Conservation (phyloP, 1,284 basidiomycete genomes). For the Ceratobasidium papillatum region DNA sequence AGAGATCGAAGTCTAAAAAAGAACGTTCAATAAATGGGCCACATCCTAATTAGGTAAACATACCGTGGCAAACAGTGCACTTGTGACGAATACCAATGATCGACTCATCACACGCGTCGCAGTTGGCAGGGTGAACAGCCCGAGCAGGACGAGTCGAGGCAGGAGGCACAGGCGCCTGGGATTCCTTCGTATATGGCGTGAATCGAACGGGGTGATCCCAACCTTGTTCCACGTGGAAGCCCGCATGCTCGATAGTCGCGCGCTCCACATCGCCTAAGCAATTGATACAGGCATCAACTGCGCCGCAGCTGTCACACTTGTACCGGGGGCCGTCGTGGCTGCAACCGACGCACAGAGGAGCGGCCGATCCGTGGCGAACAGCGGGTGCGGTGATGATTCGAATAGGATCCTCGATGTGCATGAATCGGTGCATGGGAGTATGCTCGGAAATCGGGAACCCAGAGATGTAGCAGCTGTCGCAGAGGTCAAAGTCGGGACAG, state of each 20-base stretch:
- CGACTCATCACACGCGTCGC: slow-evolving; percentile 46
- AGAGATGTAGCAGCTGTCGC: slow-evolving; percentile 45
- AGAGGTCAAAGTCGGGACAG: slow-evolving; percentile 50
- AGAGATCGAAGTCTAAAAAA: slow-evolving; percentile 30
- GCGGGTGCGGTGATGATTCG: slow-evolving; percentile 39
- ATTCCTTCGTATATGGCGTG: slow-evolving; percentile 22
- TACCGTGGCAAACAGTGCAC: slow-evolving; percentile 46
- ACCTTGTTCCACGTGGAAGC: slow-evolving; percentile 21
- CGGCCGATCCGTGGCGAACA: not conserved
- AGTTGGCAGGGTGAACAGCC: slow-evolving; percentile 44
- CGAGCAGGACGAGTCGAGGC: not conserved
- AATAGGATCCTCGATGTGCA: slow-evolving; percentile 44
- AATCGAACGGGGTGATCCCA: slow-evolving; percentile 31
- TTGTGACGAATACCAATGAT: slow-evolving; percentile 48
- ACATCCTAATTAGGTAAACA: slow-evolving; percentile 1
- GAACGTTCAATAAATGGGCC: not conserved
- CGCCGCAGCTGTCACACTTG: slow-evolving; percentile 41
- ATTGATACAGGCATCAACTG: slow-evolving; percentile 24
- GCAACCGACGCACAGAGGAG: slow-evolving; percentile 7
- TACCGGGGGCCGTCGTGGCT: slow-evolving; percentile 32
- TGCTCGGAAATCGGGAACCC: slow-evolving; percentile 41
- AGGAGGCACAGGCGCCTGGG: slow-evolving; percentile 7
- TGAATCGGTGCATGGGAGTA: slow-evolving; percentile 43
- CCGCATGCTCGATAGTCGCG: slow-evolving; percentile 30
- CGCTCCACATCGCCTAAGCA: slow-evolving; percentile 29